Conservation (phyloP, 1,284 basidiomycete species). For the Heliocybe sulcata region DNA sequence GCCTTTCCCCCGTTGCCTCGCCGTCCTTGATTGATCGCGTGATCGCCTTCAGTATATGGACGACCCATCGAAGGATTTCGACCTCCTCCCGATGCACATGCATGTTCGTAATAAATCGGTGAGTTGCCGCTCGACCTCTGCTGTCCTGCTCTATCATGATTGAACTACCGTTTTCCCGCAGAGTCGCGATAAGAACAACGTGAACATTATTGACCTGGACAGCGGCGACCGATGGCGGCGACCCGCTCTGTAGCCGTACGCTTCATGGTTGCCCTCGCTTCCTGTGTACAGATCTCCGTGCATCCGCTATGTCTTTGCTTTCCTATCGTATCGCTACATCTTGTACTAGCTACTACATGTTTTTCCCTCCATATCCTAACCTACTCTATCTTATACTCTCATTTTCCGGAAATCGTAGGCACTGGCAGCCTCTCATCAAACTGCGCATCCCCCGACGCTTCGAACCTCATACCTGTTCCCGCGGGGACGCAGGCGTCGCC, state of each 20-base stretch:
- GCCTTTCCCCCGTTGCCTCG: background rate
- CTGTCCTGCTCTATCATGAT: too few species aligned
- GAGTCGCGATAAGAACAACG: too few species aligned
- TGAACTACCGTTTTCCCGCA: too few species aligned
- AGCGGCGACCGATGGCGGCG: too few species aligned
- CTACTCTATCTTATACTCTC: background rate
- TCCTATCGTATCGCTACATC: background rate
- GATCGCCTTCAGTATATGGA: background rate
- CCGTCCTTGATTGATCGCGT: too few species aligned
- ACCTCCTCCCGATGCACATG: too few species aligned
- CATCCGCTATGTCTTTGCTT: background rate
- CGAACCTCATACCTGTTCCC: conserved; percentile 63
- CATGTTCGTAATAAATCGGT: too few species aligned
- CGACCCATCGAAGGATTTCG: background rate
- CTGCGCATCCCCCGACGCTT: conserved; percentile 22
- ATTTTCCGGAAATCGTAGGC: background rate
- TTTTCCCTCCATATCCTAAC: background rate
- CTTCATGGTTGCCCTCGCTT: too few species aligned
- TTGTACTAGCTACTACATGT: background rate
- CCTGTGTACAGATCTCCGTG: background rate
- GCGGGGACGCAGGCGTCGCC: conserved; percentile 72
- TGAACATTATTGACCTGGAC: too few species aligned
- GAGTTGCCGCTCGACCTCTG: too few species aligned
- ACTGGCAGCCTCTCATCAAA: background rate
- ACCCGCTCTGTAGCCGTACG: too few species aligned